Percentiles rank a stretch among this genome's conserved stretches.
Conservation (phyloP, 2,329 filamentous ascomycete species). For the Aspergillus ochraceus region DNA sequence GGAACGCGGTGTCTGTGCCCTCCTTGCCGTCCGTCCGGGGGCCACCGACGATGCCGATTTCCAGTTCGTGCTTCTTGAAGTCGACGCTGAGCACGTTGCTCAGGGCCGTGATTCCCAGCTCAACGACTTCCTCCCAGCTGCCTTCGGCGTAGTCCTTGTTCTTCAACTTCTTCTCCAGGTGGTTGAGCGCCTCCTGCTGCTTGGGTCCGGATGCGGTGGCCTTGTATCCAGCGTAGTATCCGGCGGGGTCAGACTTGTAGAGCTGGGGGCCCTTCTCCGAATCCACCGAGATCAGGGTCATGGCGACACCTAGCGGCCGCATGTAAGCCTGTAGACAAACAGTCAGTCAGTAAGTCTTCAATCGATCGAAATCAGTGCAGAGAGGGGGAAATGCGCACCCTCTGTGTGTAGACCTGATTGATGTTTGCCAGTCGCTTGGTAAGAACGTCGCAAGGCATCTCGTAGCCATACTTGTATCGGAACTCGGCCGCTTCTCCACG, state of each 20-base stretch:
- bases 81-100: conserved; percentile 97
- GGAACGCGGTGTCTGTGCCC: conserved; percentile 76
- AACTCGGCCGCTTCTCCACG: conserved; percentile 97
- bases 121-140: conserved; percentile 95
- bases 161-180: conserved; percentile 99
- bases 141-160: conserved; percentile 95
- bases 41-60: conserved; percentile 94
- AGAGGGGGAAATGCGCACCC: conserved; percentile 58
- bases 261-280: conserved; percentile 89
- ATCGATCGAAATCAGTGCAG: background rate
- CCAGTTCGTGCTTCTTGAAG: conserved; percentile 99
- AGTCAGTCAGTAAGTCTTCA: conserved; percentile 1
- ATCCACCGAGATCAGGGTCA: conserved; percentile 91
- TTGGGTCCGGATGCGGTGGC: conserved; percentile 95
- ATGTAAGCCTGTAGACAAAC: conserved; percentile 75
- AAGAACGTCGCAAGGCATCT: conserved; percentile 97
- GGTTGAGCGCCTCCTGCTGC: conserved; percentile 97
- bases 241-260: conserved; percentile 97
- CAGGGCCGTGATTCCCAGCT: conserved; percentile 91
- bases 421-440: conserved; percentile 98
- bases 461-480: conserved; percentile 97
- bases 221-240: conserved; percentile 98
- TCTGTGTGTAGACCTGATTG: conserved; percentile 97
- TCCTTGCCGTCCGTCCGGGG: conserved; percentile 80
- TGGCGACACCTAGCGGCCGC: conserved; percentile 94